A percentile compares a stretch with the other conserved stretches of the same genome.
Evolutionary conservation across 306 rosid genomes (phyloP).

Genomic region (Aeschynomene evenia): DNA sequence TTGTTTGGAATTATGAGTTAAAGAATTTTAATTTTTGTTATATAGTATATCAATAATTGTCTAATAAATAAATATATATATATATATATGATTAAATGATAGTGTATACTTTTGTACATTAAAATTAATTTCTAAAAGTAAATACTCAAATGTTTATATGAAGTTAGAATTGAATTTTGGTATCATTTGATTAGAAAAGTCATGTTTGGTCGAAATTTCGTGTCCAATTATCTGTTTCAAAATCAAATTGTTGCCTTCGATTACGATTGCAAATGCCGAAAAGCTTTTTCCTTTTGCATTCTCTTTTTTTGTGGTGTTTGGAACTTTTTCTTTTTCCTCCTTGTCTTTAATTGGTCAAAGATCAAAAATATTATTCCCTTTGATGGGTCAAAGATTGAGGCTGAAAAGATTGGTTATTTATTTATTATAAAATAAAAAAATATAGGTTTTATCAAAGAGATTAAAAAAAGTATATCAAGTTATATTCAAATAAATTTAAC

Average conservation of each 20-base stretch:
- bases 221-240: background rate
- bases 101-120: too few species aligned
- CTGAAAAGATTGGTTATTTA: background rate
- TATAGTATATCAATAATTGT: too few species aligned
- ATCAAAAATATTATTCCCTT: background rate
- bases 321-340: background rate
- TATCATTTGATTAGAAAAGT: background rate
- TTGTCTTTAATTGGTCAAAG: slow-evolving; percentile 31
- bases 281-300: slow-evolving; percentile 4
- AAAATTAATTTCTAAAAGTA: too few species aligned
- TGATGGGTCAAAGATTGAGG: slow-evolving; percentile 30
- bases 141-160: background rate
- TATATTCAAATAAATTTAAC: background rate
- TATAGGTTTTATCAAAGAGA: background rate
- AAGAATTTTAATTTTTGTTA: too few species aligned
- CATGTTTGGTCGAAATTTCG: background rate
- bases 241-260: background rate
- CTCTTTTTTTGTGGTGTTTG: background rate
- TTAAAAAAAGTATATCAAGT: background rate
- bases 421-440: background rate
- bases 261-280: slow-evolving; percentile 11
- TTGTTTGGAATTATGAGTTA: too few species aligned
- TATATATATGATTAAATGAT: too few species aligned
- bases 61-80: too few species aligned
- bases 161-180: background rate